These are phyloP conservation scores for Tetrahymena malaccensis DNA, from an alignment of 73 alveolate species.

Conservation along the genomic window DNA sequence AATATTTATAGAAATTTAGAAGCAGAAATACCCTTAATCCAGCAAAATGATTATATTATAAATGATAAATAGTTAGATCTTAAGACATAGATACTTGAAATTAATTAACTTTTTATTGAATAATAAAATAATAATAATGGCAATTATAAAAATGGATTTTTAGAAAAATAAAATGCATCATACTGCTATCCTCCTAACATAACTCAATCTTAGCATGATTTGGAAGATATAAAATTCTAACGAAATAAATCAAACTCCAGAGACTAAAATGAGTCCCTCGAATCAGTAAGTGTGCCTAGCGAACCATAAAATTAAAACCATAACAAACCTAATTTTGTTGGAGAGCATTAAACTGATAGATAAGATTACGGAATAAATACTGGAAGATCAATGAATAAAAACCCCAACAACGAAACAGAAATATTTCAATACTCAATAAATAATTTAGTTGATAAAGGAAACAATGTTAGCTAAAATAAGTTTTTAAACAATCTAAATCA, in stretches of 20 bases:
- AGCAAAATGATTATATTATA: neutral
- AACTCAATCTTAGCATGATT: neutral
- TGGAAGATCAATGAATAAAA: neutral
- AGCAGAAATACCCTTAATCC: neutral
- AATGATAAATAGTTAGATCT: neutral
- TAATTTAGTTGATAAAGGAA: neutral
- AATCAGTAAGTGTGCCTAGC: neutral
- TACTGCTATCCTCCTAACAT: neutral
- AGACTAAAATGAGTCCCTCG: neutral
- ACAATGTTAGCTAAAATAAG: too few species aligned
- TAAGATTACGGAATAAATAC: neutral
- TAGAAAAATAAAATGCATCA: neutral
- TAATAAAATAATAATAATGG: neutral
- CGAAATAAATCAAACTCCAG: neutral
- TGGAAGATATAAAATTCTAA: neutral
- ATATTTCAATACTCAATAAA: neutral
- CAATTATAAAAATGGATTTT: neutral
- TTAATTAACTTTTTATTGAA: neutral
- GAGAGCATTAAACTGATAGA: neutral
- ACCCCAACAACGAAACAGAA: neutral
- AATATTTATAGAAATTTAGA: neutral
- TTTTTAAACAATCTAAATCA: neutral
- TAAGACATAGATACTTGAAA: neutral
- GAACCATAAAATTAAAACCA: neutral
- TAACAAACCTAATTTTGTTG: neutral